Evolutionary conservation across 768 basidiomycete genomes (phyloP), one percentile per base, ranked within the genome.

Genomic region (Calocera cornea): DNA sequence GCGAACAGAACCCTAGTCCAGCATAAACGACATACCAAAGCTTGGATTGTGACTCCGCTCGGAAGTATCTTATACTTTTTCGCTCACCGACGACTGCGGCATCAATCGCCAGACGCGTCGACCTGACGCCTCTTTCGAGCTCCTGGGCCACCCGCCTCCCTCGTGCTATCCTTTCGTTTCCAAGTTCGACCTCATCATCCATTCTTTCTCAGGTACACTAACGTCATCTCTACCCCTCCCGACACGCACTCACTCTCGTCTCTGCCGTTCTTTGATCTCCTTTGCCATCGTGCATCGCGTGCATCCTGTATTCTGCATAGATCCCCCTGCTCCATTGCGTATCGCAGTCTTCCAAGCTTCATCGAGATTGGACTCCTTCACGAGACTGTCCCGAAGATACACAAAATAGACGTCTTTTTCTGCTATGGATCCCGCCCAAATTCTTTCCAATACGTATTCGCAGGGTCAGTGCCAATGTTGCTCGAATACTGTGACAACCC

Each of bases 371-470:
- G 29, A 24, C 47, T 40, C 34, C 31, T 41, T 3, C 40, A 31
- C 27, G 41, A 41, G 54, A 16, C 27, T n/a, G n/a, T n/a, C n/a
- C n/a, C n/a, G n/a, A 60, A 60, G 11, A 29, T 33, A 29, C 24
- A 27, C 54, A 60, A 60, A 29, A 33, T 33, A 29, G 27, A 33
- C 24, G 2, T 33, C 14, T 60, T 33, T 19, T 33, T 2, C 24
- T 29, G 22, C 54, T 8, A 60, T 60, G 54, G 54, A 60, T 60
- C 54, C 54, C 54, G 24, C 54, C 19, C 54, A 60, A 27, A 87
- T 97, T 69, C 87, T 98, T 74, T 86, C 89, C 72, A 93, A 95
- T 80, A 88, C 95, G 74, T 87, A 97, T 72, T 95, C 92, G 69
- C 82, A 90, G 54, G 90, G 93, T 93, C 74, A 73, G 86, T 78